Conservation (phyloP, 1,284 basidiomycete genomes). For the Leucocoprinus gongylophorus region DNA sequence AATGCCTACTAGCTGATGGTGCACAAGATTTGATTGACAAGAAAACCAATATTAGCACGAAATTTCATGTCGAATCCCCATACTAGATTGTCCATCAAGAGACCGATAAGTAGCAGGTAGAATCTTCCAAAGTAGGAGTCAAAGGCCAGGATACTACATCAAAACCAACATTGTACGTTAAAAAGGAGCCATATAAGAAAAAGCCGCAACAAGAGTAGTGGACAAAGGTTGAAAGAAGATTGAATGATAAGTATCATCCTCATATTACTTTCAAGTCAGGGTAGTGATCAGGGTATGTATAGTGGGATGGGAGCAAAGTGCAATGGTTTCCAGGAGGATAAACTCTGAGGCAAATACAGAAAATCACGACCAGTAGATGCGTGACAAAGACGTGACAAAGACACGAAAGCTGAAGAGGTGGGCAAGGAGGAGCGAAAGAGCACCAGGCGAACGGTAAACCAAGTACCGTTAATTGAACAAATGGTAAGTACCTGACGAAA, state of each 20-base stretch:
- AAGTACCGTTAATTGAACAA: background rate
- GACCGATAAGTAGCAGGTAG: background rate
- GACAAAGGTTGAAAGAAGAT: background rate
- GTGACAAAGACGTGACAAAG: background rate
- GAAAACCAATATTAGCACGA: no score
- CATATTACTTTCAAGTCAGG: background rate
- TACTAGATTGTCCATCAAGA: no score
- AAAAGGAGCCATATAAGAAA: background rate
- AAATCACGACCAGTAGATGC: background rate
- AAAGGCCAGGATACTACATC: background rate
- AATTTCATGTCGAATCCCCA: no score
- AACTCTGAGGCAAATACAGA: background rate
- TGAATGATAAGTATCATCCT: background rate
- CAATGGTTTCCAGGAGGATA: background rate
- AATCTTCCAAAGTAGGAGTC: background rate
- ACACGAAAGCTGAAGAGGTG: background rate
- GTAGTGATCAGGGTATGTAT: background rate
- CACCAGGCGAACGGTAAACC: constrained; percentile 3
- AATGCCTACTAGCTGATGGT: no score
- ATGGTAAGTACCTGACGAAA: background rate
- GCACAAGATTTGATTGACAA: no score
- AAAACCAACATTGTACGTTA: background rate
- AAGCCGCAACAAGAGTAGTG: background rate
- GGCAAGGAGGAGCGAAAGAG: background rate
- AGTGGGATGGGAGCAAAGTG: background rate